Evolutionary conservation across 306 rosid genomes (phyloP), one percentile per base, ranked within the genome.

Genomic region (Rosa lucieae): DNA sequence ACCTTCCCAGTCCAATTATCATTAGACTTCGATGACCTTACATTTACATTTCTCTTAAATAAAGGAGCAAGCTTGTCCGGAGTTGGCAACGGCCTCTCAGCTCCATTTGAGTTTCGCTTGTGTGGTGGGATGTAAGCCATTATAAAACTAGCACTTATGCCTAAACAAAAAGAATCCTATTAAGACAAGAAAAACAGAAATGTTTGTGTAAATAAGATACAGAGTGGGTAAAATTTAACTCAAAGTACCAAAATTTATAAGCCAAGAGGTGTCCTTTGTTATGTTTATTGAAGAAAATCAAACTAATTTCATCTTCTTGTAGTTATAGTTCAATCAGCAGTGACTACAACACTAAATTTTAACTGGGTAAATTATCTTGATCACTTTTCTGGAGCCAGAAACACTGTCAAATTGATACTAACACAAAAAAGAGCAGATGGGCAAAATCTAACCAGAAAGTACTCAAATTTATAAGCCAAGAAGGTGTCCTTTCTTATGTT

Each of bases 121-220:
- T 90, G 91, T 0, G 90, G 94, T 20, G 94, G 90, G 7, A 88
- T 48, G 79, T 90, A 90, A 20, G 91, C 86, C 93, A 90, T 90
- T 3, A 0, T 14, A n/a, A 26, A 63, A 5, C 66, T 2, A 46
- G 1, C 72, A 46, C 35, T 63, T 47, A 46, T 0, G 13, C 62
- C 48, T 35, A 35, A 47, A 2, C 21, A n/a, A 69, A 69, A 20
- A 7, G 1, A 63, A 43, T 70, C 12, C n/a, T 7, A 40, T 63
- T 32, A 5, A 76, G 72, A 70, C n/a, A 23, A 47, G 23, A 48
- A 3, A 6, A 47, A 3, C 14, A 67, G 15, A 29, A 35, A 35
- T 15, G 20, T 3, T 32, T 2, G 8, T 15, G 44, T 21, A 35
- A 65, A 17, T 9, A 37, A 40, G 47, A 67, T 48, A 67, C 47